These are phyloP conservation scores for Hordeum vulgare DNA, from an alignment of 176 grass and related monocot species.

Conservation along the genomic window MorexV3_pseudomolecules_assembly NC_058523.1:6885187-6885686, in stretches of 20 bases:
- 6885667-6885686: no score
- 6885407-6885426: background rate
- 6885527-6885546: background rate
- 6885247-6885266: slow-evolving; percentile 70
- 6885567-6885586: background rate
- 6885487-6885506: background rate
- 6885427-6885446: no score
- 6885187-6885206: background rate
- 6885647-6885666: no score
- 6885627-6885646: no score
- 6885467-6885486: background rate
- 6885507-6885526: background rate
- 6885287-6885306: background rate
- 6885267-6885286: slow-evolving; percentile 44
- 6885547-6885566: background rate
- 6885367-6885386: background rate
- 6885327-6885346: background rate
- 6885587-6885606: background rate
- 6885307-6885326: background rate
- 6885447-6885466: background rate
- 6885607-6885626: no score
- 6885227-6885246: background rate
- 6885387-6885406: background rate
- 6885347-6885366: background rate
- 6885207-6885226: background rate